Conservation (phyloP, 768 basidiomycete species). For the Amanita jacksonii region DNA sequence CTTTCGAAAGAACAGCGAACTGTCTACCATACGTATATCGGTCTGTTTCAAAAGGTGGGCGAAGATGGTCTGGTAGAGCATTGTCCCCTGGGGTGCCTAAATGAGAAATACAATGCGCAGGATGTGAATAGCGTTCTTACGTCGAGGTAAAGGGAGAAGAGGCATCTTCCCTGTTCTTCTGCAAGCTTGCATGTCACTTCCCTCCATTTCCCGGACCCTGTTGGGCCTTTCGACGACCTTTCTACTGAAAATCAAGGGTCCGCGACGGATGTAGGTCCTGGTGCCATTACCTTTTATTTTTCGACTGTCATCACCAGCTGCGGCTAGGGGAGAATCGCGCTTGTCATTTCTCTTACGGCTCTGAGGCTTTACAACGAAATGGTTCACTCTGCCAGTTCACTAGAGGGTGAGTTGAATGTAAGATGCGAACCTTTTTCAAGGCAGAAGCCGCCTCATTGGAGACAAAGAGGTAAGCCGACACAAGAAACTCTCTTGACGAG, state of each 20-base stretch:
- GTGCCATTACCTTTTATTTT: slow-evolving; percentile 49
- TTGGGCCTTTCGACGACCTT: slow-evolving; percentile 46
- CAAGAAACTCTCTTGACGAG: slow-evolving; percentile 40
- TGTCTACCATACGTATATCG: slow-evolving; percentile 70
- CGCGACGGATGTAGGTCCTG: neutral
- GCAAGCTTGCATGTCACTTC: slow-evolving; percentile 60
- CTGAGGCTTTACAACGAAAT: slow-evolving; percentile 30
- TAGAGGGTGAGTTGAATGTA: no score
- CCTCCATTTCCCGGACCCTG: slow-evolving; percentile 58
- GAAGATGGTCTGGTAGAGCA: slow-evolving; percentile 64
- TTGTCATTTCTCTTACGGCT: slow-evolving; percentile 49
- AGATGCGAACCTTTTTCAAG: slow-evolving; percentile 44
- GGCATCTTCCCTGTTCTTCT: slow-evolving; percentile 58
- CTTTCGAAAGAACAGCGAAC: slow-evolving; percentile 67
- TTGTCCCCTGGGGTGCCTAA: slow-evolving; percentile 47
- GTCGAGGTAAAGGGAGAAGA: slow-evolving; percentile 67
- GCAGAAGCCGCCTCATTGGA: slow-evolving; percentile 39
- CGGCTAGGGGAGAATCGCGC: slow-evolving; percentile 30
- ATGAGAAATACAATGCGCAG: slow-evolving; percentile 1
- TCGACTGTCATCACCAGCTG: slow-evolving; percentile 29
- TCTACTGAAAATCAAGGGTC: slow-evolving; percentile 29
- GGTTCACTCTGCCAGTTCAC: neutral
- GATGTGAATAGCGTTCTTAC: slow-evolving; percentile 29
- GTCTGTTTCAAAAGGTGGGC: slow-evolving; percentile 68
- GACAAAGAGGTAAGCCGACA: slow-evolving; percentile 54